Base-by-base conservation (phyloP, 148 eudicot species). In the Arctostaphylos glauca region DNA sequence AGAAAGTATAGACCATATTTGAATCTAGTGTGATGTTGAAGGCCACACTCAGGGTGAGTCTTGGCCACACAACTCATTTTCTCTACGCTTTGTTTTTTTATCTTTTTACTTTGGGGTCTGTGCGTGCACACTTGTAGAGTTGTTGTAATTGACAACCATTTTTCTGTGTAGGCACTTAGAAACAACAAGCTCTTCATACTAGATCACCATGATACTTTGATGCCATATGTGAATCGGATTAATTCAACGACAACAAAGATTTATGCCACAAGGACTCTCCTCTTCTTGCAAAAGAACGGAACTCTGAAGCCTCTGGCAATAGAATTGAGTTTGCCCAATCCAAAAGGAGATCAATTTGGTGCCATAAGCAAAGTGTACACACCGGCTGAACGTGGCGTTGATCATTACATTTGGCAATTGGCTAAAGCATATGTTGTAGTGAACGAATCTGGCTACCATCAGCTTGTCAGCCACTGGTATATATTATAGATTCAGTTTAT, bases 391-490 rank as follows among this genome's bases (percentile, higher is more conserved):
- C 82, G 88, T 6, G 93, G 91, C 4, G 85, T 90, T 52, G 82
- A 93, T 47, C 93, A 82, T 16, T 84, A 90, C 2, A 54, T 91
- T 84, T 92, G 94, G 94, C 88, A 84, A 76, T 88, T 94, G 71
- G 95, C 98, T 31, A 94, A 94, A 83, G 94, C 98, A 55, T 94
- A 90, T 86, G 98, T 84, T 72, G 84, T 87, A 13, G 93, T 94
- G 19, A 91, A 84, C 85, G 98, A 94, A 83, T 87, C 90, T 3
- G 93, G 95, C 79, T 47, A 81, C 67, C 95, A 94, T 86, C 95
- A 94, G 80, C 92, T 94, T 38, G 76, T 90, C 64, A 88, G 94
- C 83, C 98, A 92, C 85, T 94, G 98, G 95, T 94, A 94, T 46
- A 41, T 53, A 3, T 43, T 53, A 7, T 2, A 52, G 15, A 8